Evolutionary conservation across 1,284 basidiomycete genomes (phyloP), one percentile per base, ranked within the genome.

Genomic region (Mycosarcoma maydis): DNA sequence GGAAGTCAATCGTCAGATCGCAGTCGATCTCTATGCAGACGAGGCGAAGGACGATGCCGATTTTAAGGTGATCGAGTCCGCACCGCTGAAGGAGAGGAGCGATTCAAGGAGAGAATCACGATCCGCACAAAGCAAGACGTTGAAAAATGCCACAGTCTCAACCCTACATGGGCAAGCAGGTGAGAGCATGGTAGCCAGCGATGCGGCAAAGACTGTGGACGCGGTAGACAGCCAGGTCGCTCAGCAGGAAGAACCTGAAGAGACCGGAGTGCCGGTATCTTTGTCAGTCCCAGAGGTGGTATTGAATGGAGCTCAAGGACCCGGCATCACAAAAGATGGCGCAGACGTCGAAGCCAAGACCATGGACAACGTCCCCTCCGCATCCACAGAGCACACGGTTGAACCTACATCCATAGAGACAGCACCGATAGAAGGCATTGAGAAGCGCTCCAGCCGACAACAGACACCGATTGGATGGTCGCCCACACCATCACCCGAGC

Each of bases 391-490:
- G 24, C 49, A 51, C 22, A 48, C 51, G 14, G 14, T 23, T 10
- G 38, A 59, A 8, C 42, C 45, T n/a, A 22, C 11, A 3, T 29
- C 48, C 3, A 52, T 53, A 29, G 54, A 62, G 0, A 14, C 26
- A 7, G 37, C 34, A 2, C 37, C 43, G 4, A 32, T 16, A 3
- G 40, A 42, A 23, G 48, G 33, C 11, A 14, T 36, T 11, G 22
- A 26, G 6, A n/a, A 27, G 4, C 34, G 23, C 1, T 14, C 44
- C 4, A 55, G 48, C 40, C 41, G 72, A 9, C 54, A 61, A 16
- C 53, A 39, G 3, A 66, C 73, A 3, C 68, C 71, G 0, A 37
- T 67, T 17, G 65, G 67, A 13, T 76, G 75, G 76, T 75, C 76
- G 26, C 75, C 76, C 1, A 66, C 68, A 0, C 66, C 67, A 1